Base-by-base conservation (phyloP, 164 flowering plant species). In the Tetrastigma voinierianum region DNA sequence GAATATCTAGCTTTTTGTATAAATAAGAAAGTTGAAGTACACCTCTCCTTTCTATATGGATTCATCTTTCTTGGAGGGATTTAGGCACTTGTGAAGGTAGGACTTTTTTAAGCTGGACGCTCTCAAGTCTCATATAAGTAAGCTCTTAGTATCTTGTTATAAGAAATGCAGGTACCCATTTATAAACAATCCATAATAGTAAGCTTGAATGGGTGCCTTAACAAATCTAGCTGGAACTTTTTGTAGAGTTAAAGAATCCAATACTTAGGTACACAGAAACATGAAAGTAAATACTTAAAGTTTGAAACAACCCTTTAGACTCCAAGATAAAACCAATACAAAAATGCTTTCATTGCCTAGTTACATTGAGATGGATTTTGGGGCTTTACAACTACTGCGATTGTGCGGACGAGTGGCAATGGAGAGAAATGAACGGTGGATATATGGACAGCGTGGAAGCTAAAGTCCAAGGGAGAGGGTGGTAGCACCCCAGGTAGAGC, bases 221-320 rank as follows among this genome's bases (percentile, higher is more conserved):
- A 32, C 40, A 32, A 32, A 32, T 45, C 32, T 61, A 2, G 15
- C 16, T 20, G n/a, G n/a, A 17, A 24, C 43, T 10, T 48, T 14
- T 15, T 48, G 13, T 2, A n/a, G 19, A 52, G 5, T 15, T 8
- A 40, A 18, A 25, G 67, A 69, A 57, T 47, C 51, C 21, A 71
- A 60, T 51, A 17, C 76, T 72, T 72, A 2, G 59, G 71, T 45
- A 25, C 71, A 67, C 68, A n/a, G 76, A 58, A 67, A 72, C 21
- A 47, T 52, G 52, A 59, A 47, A 54, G 58, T 16, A 49, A 32
- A 49, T 46, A n/a, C 13, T 56, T 59, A 46, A 60, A 59, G 46
- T 57, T 40, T 56, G 23, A 46, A 23, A 58, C 16, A 61, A 67
- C 16, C 0, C 43, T 3, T 2, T 14, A 64, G 57, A 51, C 40